Conservation (phyloP, 805 yeast genomes). For the Ogataea thermomethanolica region DNA sequence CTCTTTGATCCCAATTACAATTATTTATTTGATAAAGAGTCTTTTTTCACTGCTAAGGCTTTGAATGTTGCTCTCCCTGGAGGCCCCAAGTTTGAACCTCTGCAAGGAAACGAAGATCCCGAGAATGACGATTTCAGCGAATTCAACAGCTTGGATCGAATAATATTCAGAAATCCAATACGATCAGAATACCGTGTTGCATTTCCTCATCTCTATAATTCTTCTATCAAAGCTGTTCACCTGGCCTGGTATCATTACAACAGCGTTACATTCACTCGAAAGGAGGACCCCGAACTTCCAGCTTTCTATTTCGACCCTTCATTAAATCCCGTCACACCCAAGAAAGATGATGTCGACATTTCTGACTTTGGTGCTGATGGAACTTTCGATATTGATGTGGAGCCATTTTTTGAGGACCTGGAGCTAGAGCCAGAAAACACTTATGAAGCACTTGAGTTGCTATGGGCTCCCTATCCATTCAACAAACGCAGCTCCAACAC, state of each 20-base stretch:
- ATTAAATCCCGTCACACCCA: conserved; percentile 52
- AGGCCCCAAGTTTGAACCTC: conserved; percentile 93
- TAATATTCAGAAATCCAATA: conserved; percentile 73
- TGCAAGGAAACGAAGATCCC: conserved; percentile 60
- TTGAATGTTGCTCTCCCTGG: conserved; percentile 86
- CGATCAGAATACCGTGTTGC: conserved; percentile 85
- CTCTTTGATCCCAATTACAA: conserved; percentile 54
- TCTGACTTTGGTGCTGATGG: conserved; percentile 34
- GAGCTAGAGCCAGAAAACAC: conserved; percentile 45
- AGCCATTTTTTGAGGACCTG: conserved; percentile 50
- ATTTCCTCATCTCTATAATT: conserved; percentile 79
- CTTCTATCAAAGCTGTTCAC: conserved; percentile 63
- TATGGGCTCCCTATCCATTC: conserved; percentile 84
- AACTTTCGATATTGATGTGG: conserved; percentile 37
- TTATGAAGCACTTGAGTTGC: conserved; percentile 60
- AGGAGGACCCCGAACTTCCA: conserved; percentile 48
- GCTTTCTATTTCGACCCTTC: conserved; percentile 54
- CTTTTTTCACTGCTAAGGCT: conserved; percentile 90
- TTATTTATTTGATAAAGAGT: conserved; percentile 70
- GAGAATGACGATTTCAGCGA: conserved; percentile 80
- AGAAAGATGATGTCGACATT: conserved; percentile 21
- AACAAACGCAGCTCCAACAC: conserved; percentile 68
- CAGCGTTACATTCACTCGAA: conserved; percentile 44
- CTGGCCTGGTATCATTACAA: conserved; percentile 66
- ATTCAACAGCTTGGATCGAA: conserved; percentile 83